Evolutionary conservation across 202 grass and related monocot genomes (phyloP).

Genomic region (Digitaria exilis): DNA sequence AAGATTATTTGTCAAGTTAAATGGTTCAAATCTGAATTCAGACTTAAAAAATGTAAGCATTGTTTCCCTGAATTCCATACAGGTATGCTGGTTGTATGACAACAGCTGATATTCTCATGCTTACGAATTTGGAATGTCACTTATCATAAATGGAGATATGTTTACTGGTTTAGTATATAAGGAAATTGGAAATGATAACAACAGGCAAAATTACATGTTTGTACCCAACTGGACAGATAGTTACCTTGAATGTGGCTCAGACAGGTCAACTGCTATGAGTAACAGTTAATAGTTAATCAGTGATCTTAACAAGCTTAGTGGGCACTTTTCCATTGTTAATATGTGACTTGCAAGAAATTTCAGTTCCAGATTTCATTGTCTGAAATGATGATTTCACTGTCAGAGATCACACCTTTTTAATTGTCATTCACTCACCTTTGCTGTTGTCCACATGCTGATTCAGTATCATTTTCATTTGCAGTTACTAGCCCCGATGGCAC

Average conservation of each 20-base stretch:
- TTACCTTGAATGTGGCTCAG: not conserved
- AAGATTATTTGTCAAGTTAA: too few relatives aligned
- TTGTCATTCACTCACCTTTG: not conserved
- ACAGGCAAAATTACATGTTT: not conserved
- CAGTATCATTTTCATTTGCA: conserved; percentile 34
- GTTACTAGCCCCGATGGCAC: conserved; percentile 91
- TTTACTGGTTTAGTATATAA: not conserved
- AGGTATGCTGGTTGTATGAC: too few relatives aligned
- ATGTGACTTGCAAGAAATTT: too few relatives aligned
- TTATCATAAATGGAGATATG: not conserved
- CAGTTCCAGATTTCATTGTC: too few relatives aligned
- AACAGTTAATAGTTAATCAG: too few relatives aligned
- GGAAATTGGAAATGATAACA: not conserved
- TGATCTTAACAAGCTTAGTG: too few relatives aligned
- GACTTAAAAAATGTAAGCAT: too few relatives aligned
- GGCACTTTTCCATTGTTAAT: too few relatives aligned
- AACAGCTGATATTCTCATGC: conserved; percentile 19
- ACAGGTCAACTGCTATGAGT: too few relatives aligned
- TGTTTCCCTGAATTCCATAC: too few relatives aligned
- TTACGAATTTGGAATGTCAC: conserved; percentile 1
- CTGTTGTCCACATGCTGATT: not conserved
- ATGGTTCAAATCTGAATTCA: too few relatives aligned
- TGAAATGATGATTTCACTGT: too few relatives aligned
- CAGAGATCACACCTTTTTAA: conserved; percentile 7
- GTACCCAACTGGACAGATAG: not conserved